These are phyloP conservation scores for Rhizoctonia solani DNA, from an alignment of 1,284 basidiomycete genomes.

Conservation along the genomic window DNA sequence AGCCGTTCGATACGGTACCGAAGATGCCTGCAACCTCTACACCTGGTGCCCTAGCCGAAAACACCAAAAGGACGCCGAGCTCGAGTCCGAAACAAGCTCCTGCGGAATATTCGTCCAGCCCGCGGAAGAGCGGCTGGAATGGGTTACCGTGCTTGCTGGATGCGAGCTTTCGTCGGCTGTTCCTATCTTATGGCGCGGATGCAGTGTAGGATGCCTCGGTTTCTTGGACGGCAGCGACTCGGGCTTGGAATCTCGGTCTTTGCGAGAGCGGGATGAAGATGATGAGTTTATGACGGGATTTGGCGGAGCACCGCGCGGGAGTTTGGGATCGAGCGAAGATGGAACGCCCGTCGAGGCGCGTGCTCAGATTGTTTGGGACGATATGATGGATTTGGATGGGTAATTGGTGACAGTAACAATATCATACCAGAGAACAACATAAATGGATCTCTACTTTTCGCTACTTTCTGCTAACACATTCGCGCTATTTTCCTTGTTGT, in stretches of 20 bases:
- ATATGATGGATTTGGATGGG: conserved; percentile 33
- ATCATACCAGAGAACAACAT: neutral
- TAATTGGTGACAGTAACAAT: too few species aligned
- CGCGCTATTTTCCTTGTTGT: neutral
- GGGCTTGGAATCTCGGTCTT: neutral
- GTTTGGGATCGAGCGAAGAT: neutral
- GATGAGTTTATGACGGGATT: conserved; percentile 12
- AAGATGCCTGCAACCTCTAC: conserved; percentile 14
- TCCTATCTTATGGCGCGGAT: conserved; percentile 24
- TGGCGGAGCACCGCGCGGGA: neutral
- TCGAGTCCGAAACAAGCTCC: neutral
- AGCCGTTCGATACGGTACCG: conserved; percentile 8
- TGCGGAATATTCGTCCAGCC: conserved; percentile 3
- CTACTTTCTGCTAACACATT: neutral
- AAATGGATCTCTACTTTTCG: neutral
- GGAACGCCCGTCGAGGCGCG: neutral
- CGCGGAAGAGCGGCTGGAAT: conserved; percentile 14
- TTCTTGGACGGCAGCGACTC: conserved; percentile 6
- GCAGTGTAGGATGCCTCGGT: conserved; percentile 5
- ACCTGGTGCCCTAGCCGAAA: neutral
- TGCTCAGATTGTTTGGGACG: conserved; percentile 28
- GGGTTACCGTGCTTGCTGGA: conserved; percentile 14
- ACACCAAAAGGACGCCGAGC: conserved; percentile 2
- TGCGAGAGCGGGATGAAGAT: conserved; percentile 10
- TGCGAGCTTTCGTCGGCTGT: conserved; percentile 2